Base-by-base conservation (phyloP, 495 filamentous ascomycete genomes). In the Aspergillus sclerotioniger region DNA sequence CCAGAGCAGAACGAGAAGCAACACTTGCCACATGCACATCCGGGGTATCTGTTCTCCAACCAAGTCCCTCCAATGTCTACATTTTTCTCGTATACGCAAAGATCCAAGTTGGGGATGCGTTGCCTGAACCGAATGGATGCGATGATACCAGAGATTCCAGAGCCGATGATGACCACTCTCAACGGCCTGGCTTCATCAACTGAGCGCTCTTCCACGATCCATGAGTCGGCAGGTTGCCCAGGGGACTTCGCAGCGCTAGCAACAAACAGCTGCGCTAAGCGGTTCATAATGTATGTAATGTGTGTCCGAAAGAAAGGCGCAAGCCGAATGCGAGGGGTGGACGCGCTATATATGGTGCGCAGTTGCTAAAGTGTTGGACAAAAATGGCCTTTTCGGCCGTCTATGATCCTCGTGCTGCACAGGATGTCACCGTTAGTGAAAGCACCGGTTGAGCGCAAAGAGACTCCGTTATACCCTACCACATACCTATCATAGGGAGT, bases 21-120 rank as follows among this genome's bases (percentile, higher is more conserved):
- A 21, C 16, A 63, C 71, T 2, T 65, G 74, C 71, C 76, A 64
- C 81, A 84, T 16, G 80, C 79, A n/a, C 85, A 83, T 17, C 87
- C 87, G 0, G 86, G 85, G 65, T 91, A 90, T 57, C 77, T 74
- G 53, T 90, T 90, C 67, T 88, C 86, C 44, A 82, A 83, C 87
- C 87, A 91, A 0, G 87, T 88, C 0, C 88, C 87, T 32, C 86
- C 84, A 59, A 90, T 76, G 47, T 87, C 88, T 0, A 68, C 66
- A 60, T 92, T 92, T 79, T 92, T 92, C 67, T 94, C 90, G 68
- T 90, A 94, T 41, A 90, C 83, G 32, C 81, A 77, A 25, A 87
- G 72, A 13, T 88, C 81, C 48, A 87, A 65, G 51, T 84, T 82
- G 3, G 74, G 76, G 33, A 87, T 77, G 46, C 79, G 79, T 45